These are phyloP conservation scores for Piper betle DNA, from an alignment of 164 flowering plant genomes.

Conservation along the genomic window DNA sequence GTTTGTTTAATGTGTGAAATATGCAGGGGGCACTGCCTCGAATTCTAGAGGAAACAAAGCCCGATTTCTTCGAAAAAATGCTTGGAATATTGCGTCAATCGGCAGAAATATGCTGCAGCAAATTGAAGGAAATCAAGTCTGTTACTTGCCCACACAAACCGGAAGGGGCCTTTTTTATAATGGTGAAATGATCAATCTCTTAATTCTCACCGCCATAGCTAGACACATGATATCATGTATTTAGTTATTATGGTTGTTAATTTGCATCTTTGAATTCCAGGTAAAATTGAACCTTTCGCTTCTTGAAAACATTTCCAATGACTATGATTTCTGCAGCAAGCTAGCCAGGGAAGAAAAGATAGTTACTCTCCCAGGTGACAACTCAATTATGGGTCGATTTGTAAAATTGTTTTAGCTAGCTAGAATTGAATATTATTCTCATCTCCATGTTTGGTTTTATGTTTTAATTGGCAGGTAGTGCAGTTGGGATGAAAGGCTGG, in stretches of 20 bases:
- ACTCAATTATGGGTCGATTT: no score
- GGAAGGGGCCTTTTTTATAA: conserved; percentile 72
- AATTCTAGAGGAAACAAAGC: conserved; percentile 48
- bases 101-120: conserved; percentile 32
- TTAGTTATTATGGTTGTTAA: no score
- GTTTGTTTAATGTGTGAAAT: conserved; percentile 31
- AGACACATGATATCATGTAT: neutral
- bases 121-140: conserved; percentile 28
- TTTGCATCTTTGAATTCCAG: conserved; percentile 16
- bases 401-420: neutral
- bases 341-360: conserved; percentile 73
- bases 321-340: conserved; percentile 73
- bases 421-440: no score
- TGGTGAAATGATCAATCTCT: conserved; percentile 31
- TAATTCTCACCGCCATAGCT: neutral
- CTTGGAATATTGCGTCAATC: conserved; percentile 31
- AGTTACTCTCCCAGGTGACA: conserved; percentile 66
- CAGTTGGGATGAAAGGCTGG: conserved; percentile 43
- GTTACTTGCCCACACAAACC: conserved; percentile 27
- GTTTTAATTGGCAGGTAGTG: conserved; percentile 11
- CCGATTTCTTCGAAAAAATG: conserved; percentile 42
- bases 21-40: conserved; percentile 66
- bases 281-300: conserved; percentile 41
- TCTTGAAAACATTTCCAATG: conserved; percentile 52
- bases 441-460: neutral